These are phyloP conservation scores for Adansonia digitata DNA, from an alignment of 345 rosid species.

Conservation along the genomic window DNA sequence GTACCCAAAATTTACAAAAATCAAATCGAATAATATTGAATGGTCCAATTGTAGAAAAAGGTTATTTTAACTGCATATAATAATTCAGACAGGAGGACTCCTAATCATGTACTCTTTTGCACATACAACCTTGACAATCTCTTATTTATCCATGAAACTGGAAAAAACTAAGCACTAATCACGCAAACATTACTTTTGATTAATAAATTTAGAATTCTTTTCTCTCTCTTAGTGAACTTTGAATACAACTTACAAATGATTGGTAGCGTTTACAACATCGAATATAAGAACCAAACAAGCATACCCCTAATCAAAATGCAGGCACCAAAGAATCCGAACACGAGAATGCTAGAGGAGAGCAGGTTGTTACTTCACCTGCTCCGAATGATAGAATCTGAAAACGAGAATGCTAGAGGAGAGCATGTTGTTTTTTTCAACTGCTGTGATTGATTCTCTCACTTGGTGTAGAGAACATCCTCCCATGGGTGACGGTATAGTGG, in stretches of 20 bases:
- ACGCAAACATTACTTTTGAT: background rate
- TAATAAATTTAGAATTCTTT: background rate
- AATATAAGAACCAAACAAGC: constrained; percentile 16
- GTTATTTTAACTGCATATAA: background rate
- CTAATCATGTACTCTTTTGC: background rate
- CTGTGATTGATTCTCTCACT: constrained; percentile 32
- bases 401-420: no score
- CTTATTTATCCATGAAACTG: background rate
- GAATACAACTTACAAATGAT: constrained; percentile 19
- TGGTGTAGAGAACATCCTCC: constrained; percentile 97
- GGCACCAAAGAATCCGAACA: background rate
- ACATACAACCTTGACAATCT: background rate
- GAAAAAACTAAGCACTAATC: background rate
- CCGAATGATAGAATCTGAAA: no score
- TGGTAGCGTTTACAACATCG: constrained; percentile 14
- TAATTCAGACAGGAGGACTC: background rate
- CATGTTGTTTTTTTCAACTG: no score
- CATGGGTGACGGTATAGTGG: constrained; percentile 92
- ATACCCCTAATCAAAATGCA: constrained; percentile 11
- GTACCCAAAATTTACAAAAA: no score
- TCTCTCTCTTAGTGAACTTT: background rate
- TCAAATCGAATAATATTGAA: no score
- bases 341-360: background rate
- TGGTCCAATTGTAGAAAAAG: background rate
- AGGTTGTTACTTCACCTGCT: constrained; percentile 7